Percentiles rank a stretch among this genome's conserved stretches.
phyloP scores from a whole-genome alignment of 2,329 filamentous ascomycete species.

The Phyllachora maydis region DNA sequence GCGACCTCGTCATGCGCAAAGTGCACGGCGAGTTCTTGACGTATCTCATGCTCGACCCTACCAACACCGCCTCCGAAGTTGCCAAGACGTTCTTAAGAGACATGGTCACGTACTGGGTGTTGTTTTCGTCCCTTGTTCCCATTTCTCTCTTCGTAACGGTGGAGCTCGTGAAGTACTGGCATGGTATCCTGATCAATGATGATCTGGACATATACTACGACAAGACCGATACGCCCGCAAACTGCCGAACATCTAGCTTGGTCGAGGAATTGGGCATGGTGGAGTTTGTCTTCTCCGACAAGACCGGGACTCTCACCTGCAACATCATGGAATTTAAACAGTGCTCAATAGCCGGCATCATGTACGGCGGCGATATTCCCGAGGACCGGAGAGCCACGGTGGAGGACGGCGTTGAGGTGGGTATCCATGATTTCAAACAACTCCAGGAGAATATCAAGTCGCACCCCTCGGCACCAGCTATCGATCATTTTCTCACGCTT shows the following conservation, averaged over 20 bases:
- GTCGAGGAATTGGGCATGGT: conserved; percentile 97
- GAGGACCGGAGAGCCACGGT: conserved; percentile 70
- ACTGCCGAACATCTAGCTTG: conserved; percentile 85
- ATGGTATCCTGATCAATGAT: conserved; percentile 92
- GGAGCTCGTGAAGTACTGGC: conserved; percentile 94
- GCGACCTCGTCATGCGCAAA: conserved; percentile 64
- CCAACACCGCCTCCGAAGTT: conserved; percentile 30
- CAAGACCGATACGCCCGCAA: conserved; percentile 83
- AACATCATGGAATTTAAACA: conserved; percentile 99
- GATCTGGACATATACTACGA: conserved; percentile 97
- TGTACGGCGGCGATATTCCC: conserved; percentile 80
- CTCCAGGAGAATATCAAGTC: conserved; percentile 48
- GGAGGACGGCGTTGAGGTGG: conserved; percentile 58
- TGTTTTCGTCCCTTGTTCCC: conserved; percentile 90
- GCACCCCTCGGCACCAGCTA: conserved; percentile 26
- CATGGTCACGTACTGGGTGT: conserved; percentile 94
- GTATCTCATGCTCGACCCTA: conserved; percentile 50
- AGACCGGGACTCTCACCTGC: conserved; percentile 92
- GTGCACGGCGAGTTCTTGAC: conserved; percentile 38
- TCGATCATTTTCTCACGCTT: conserved; percentile 69
- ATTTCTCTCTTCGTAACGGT: conserved; percentile 97
- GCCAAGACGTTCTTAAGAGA: conserved; percentile 76
- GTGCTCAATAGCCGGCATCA: conserved; percentile 78
- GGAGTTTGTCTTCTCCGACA: conserved; percentile 96
- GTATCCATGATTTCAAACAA: conserved; percentile 67